Conservation (phyloP, 306 rosid genomes). For the Fragaria ananassa region DNA sequence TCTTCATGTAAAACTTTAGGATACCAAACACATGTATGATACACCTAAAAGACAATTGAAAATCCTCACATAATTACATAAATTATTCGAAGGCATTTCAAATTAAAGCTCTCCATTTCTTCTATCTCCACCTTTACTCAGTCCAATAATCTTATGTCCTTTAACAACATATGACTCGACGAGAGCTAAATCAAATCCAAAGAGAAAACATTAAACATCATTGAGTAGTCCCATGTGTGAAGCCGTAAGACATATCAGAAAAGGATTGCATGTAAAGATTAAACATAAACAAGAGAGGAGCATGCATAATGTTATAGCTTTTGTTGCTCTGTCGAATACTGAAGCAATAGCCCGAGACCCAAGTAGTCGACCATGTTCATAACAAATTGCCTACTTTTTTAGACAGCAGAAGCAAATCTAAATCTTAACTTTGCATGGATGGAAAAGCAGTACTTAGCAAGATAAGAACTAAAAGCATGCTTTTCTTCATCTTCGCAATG, state of each 20-base stretch:
- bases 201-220: neutral
- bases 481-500: conserved; percentile 47
- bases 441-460: conserved; percentile 8
- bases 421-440: conserved; percentile 13
- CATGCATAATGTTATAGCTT: conserved; percentile 3
- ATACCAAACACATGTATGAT: conserved; percentile 17
- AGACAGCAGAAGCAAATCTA: neutral
- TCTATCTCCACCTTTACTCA: neutral
- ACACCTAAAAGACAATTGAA: neutral
- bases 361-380: neutral
- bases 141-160: conserved; percentile 8
- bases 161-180: neutral
- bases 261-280: neutral
- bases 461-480: conserved; percentile 5
- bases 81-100: conserved; percentile 2
- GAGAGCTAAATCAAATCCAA: conserved; percentile 7
- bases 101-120: neutral
- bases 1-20: conserved; percentile 18
- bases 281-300: neutral
- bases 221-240: conserved; percentile 16
- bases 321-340: neutral
- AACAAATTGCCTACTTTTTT: neutral
- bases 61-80: neutral
- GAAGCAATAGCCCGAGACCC: neutral
- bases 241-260: conserved; percentile 8